These are phyloP conservation scores for Paecilomyces formosus DNA, from an alignment of 2,329 filamentous ascomycete genomes.

Conservation along the genomic window DNA sequence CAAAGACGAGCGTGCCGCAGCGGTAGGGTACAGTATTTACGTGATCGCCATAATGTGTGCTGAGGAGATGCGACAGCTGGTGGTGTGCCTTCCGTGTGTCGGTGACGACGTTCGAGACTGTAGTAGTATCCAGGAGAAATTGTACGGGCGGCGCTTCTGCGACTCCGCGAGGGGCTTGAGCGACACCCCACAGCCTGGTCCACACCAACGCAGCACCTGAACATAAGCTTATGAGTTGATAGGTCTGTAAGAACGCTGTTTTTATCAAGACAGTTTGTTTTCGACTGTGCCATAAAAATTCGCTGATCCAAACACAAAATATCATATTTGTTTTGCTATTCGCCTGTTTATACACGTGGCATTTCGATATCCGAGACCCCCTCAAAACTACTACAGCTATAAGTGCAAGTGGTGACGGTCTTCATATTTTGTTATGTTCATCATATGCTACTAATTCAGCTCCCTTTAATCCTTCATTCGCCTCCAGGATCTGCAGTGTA, in stretches of 20 bases:
- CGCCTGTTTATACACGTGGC: background rate
- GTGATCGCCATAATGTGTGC: conserved; percentile 24
- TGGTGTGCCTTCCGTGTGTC: background rate
- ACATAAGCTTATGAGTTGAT: background rate
- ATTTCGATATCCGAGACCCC: background rate
- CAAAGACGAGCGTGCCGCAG: conserved; percentile 2
- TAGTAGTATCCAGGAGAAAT: background rate
- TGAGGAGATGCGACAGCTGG: background rate
- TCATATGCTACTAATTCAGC: too few species aligned
- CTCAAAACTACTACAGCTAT: background rate
- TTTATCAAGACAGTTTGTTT: background rate
- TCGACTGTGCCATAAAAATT: background rate
- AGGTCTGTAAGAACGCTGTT: background rate
- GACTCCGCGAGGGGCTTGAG: background rate
- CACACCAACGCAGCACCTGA: background rate
- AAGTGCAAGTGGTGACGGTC: too few species aligned
- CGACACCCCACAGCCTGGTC: background rate
- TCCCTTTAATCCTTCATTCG: too few species aligned
- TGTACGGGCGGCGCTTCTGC: background rate
- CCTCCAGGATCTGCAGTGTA: too few species aligned
- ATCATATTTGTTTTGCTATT: background rate
- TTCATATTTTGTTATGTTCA: too few species aligned
- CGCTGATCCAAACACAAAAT: background rate
- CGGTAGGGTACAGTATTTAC: conserved; percentile 14
- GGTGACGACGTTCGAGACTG: background rate